Base-by-base conservation (phyloP, 371 early-diverging fungal genomes). In the Rhizopus arrhizus region DNA sequence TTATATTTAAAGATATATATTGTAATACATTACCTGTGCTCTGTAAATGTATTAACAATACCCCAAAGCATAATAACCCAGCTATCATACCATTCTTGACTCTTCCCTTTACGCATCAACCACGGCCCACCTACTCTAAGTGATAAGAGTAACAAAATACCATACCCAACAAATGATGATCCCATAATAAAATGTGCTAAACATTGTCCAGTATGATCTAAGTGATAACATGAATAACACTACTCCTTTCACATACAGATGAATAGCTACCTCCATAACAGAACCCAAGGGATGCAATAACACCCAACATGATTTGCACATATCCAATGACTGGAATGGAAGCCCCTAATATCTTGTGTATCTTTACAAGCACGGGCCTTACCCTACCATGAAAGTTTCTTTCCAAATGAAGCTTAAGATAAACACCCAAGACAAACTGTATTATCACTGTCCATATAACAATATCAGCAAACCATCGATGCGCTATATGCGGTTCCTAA, bases 111-210 rank as follows among this genome's bases (percentile, higher is more conserved):
- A 34, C 75, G 64, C 29, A 67, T 66, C 29, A 88, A 66, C 86
- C 85, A 86, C 12, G 85, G 85, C 0, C 73, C 77, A 12, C 86
- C 87, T 31, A 88, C 76, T 32, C 83, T 80, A 35, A 87, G 53
- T 2, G 79, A 71, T 15, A 88, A 51, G 16, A 88, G 55, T 52
- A 85, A 58, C 42, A 85, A 62, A 38, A 88, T 78, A 55, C 88
- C 88, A 63, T 88, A 88, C 11, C 74, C 86, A 29, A 85, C 77
- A 71, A 88, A 88, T 28, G 87, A 86, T 22, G 85, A 85, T 7
- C 88, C 88, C 88, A 88, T 88, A 53, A 88, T 88, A 56, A 87
- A 83, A 61, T 88, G 88, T 1, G 88, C 88, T 41, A 88, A 68
- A 43, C 88, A 88, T 58, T 88, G 88, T 8, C 85, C 88, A 2